Percentiles rank a stretch among this genome's conserved stretches.
These are phyloP conservation scores for Candida tropicalis DNA, from an alignment of 1,139 yeast genomes.

Conservation along the genomic window DNA sequence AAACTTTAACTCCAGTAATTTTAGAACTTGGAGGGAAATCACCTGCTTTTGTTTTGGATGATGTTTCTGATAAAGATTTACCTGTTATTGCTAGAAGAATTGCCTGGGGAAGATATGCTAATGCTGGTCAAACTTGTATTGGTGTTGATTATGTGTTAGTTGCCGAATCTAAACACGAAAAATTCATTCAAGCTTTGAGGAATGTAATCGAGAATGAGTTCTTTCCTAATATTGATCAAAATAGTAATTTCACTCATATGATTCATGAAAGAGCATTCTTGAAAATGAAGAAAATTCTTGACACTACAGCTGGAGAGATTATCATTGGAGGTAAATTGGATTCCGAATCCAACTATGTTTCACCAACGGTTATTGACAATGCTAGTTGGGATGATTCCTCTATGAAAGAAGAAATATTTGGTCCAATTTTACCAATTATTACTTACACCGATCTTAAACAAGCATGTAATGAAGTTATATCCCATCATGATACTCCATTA, in stretches of 20 bases:
- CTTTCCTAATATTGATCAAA: conserved; percentile 34
- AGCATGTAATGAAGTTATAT: conserved; percentile 40
- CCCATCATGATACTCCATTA: conserved; percentile 74
- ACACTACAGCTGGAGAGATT: conserved; percentile 56
- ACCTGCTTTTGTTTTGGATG: conserved; percentile 70
- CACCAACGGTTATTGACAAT: conserved; percentile 73
- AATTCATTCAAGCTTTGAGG: conserved; percentile 50
- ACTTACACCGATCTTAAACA: conserved; percentile 49
- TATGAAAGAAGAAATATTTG: conserved; percentile 81
- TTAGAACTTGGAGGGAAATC: conserved; percentile 92
- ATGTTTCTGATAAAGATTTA: conserved; percentile 46
- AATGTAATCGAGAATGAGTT: conserved; percentile 38
- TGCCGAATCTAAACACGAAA: conserved; percentile 56
- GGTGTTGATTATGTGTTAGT: conserved; percentile 82
- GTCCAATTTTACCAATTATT: conserved; percentile 81
- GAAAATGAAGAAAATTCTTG: conserved; percentile 48
- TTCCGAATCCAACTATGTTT: conserved; percentile 50
- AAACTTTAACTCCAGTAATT: conserved; percentile 74
- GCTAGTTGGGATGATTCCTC: conserved; percentile 66
- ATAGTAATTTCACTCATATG: conserved; percentile 57
- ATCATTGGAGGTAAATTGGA: conserved; percentile 59
- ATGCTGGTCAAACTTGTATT: conserved; percentile 88
- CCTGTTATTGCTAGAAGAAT: conserved; percentile 61
- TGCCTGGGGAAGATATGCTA: conserved; percentile 77
- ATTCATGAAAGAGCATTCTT: conserved; percentile 61